phyloP scores from a whole-genome alignment of 805 yeast genomes.

The Kodamaea kakaduensis region DNA sequence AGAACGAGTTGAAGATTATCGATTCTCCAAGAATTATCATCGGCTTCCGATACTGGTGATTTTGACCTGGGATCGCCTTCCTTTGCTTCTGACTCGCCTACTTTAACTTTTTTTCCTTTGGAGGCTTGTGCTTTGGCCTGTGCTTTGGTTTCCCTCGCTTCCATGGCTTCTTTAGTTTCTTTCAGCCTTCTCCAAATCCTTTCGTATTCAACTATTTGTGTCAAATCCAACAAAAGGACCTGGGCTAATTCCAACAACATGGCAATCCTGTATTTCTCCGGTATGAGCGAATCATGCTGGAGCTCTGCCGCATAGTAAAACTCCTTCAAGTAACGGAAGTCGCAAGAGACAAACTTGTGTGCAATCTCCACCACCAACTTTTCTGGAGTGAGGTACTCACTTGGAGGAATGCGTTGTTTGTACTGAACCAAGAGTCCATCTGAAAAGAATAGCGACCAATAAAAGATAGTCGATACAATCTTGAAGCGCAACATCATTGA shows the following conservation, averaged over 20 bases:
- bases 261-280: constrained; percentile 7
- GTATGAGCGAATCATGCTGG: constrained; percentile 1
- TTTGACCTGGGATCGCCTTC: too few species aligned
- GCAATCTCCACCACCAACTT: constrained; percentile 13
- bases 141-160: background rate
- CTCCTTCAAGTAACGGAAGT: constrained; percentile 12
- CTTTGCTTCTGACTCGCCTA: too few species aligned
- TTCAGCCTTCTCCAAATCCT: constrained; percentile 3
- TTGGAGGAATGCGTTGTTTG: constrained; percentile 5
- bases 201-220: constrained; percentile 13
- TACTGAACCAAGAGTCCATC: constrained; percentile 11
- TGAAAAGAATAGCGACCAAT: constrained; percentile 15
- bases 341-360: constrained; percentile 11
- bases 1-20: constrained; percentile 9
- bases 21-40: constrained; percentile 7
- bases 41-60: too few species aligned
- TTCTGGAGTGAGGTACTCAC: constrained; percentile 9
- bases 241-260: constrained; percentile 12
- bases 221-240: constrained; percentile 12
- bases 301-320: constrained; percentile 11
- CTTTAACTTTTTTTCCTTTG: background rate
- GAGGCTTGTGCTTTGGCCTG: background rate
- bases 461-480: constrained; percentile 16
- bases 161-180: too few species aligned
- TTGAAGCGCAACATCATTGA: constrained; percentile 27